A percentile compares a stretch with the other conserved stretches of the same genome.
Conservation (phyloP, 73 alveolate species). For the Uronychia setigera region DNA sequence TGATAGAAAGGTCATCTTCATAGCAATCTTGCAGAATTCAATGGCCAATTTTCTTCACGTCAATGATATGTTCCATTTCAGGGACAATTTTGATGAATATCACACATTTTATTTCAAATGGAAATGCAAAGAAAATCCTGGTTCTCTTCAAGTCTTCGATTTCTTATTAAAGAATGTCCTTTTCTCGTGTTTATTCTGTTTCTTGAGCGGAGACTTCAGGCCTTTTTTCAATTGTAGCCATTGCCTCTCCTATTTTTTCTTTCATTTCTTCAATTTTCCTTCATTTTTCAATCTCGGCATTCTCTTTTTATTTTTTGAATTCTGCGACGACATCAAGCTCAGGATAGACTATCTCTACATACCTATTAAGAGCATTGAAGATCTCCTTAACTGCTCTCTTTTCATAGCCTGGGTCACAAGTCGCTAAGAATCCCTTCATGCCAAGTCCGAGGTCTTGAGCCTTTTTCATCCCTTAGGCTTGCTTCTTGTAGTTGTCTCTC, state of each 20-base stretch:
- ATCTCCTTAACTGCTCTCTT: slow-evolving; percentile 45
- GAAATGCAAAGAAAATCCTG: background rate
- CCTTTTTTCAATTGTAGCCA: too few relatives aligned
- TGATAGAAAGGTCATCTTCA: background rate
- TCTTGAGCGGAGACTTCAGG: too few relatives aligned
- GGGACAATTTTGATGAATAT: background rate
- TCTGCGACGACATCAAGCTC: slow-evolving; percentile 49
- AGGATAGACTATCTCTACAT: slow-evolving; percentile 48
- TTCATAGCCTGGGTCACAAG: slow-evolving; percentile 36
- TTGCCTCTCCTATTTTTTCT: too few relatives aligned
- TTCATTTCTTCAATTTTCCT: too few relatives aligned
- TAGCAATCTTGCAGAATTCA: background rate
- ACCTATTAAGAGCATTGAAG: slow-evolving; percentile 37
- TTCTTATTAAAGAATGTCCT: too few relatives aligned
- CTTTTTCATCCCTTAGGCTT: slow-evolving; percentile 2
- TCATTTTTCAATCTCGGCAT: too few relatives aligned
- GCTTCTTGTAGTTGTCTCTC: slow-evolving; percentile 16
- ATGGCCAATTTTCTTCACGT: background rate
- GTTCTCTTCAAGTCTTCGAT: background rate
- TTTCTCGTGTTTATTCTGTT: too few relatives aligned
- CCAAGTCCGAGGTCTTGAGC: slow-evolving; percentile 20
- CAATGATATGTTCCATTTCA: background rate
- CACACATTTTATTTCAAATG: background rate
- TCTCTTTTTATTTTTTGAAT: too few relatives aligned
- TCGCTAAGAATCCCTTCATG: slow-evolving; percentile 40